Conservation (phyloP, 192 early-diverging fungal genomes). For the Mortierella hygrophila region DNA sequence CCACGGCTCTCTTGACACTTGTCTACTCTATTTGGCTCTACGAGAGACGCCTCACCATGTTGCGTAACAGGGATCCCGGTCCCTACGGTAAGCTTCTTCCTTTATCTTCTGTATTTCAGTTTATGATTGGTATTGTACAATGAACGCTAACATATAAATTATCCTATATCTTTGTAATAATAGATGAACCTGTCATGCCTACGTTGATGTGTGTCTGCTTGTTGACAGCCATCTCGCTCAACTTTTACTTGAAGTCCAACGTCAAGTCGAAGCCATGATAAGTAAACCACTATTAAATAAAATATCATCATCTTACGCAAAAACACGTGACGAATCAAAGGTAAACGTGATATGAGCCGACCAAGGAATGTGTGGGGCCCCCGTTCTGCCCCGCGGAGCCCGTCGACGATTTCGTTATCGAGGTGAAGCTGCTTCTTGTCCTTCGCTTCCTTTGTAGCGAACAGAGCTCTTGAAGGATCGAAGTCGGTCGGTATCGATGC, state of each 20-base stretch:
- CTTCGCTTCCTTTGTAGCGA: too few species aligned
- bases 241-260: conserved; percentile 65
- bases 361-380: background rate
- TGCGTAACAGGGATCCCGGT: conserved; percentile 69
- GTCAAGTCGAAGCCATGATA: conserved; percentile 46
- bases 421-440: background rate
- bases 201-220: conserved; percentile 77
- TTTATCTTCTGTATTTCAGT: background rate
- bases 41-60: conserved; percentile 76
- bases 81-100: conserved; percentile 58
- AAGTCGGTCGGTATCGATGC: background rate
- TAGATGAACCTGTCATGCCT: conserved; percentile 79
- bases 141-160: background rate
- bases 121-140: background rate
- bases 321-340: background rate
- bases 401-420: background rate
- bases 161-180: background rate
- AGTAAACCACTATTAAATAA: too few species aligned
- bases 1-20: conserved; percentile 78
- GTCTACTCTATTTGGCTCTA: conserved; percentile 79
- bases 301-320: background rate
- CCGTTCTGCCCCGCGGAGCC: background rate
- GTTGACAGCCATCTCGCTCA: conserved; percentile 66
- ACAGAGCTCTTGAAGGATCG: too few species aligned
- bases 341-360: background rate